Conservation (phyloP, 1,284 basidiomycete genomes). For the Trametes hirsuta region DNA sequence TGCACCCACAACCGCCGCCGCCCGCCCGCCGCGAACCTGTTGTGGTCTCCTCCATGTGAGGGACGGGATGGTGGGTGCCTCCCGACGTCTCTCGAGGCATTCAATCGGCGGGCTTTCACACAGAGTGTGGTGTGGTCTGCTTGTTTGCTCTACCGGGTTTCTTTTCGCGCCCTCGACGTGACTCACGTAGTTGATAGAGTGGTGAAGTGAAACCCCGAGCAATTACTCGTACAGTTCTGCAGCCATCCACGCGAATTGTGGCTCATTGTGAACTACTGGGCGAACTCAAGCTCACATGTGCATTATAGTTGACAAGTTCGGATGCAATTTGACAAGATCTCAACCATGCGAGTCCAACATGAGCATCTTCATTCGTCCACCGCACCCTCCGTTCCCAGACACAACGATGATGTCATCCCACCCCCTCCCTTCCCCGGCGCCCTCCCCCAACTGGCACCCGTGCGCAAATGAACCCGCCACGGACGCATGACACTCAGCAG, state of each 20-base stretch:
- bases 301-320: too few relatives aligned
- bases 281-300: too few relatives aligned
- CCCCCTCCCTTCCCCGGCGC: background rate
- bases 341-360: background rate
- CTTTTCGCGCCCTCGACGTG: too few relatives aligned
- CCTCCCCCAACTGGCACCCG: background rate
- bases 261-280: too few relatives aligned
- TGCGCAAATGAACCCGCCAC: background rate
- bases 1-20: background rate
- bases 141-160: too few relatives aligned
- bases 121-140: background rate
- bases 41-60: background rate
- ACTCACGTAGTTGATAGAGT: too few relatives aligned
- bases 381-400: background rate
- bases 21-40: background rate
- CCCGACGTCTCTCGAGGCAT: background rate
- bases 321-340: background rate
- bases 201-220: too few relatives aligned
- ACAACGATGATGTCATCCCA: conserved; percentile 1
- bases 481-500: background rate
- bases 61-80: background rate
- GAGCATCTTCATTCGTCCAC: background rate
- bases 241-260: too few relatives aligned
- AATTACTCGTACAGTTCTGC: too few relatives aligned
- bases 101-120: background rate